Evolutionary conservation across 139 green algal species (phyloP).

Genomic region (Tetraselmis striata): DNA sequence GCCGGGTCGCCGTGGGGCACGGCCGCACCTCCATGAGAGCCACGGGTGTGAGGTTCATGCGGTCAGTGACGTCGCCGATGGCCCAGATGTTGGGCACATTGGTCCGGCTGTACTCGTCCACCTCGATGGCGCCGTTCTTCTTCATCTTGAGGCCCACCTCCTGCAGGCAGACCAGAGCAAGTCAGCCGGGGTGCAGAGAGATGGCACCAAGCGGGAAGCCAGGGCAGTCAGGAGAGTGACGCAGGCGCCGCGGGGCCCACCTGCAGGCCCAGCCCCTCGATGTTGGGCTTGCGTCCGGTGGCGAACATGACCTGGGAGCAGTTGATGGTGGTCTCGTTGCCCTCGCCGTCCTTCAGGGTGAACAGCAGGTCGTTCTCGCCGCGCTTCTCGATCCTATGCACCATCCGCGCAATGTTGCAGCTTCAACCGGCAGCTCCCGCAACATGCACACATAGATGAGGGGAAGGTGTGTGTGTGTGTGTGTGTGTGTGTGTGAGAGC

Average conservation of each 20-base stretch:
- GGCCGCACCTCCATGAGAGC: slow-evolving; percentile 90
- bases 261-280: slow-evolving; percentile 60
- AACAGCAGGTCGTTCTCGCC: slow-evolving; percentile 3
- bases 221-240: not conserved
- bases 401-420: too few relatives aligned
- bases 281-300: slow-evolving; percentile 79
- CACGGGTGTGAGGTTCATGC: slow-evolving; percentile 91
- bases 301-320: slow-evolving; percentile 76
- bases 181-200: not conserved
- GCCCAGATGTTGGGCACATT: slow-evolving; percentile 83
- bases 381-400: not conserved
- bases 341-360: slow-evolving; percentile 34
- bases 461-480: too few relatives aligned
- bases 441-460: too few relatives aligned
- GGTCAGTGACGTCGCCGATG: slow-evolving; percentile 91
- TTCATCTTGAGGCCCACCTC: slow-evolving; percentile 42
- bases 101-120: slow-evolving; percentile 84
- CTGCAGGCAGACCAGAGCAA: slow-evolving; percentile 29
- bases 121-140: slow-evolving; percentile 54
- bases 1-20: too few relatives aligned
- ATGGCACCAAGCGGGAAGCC: not conserved
- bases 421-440: too few relatives aligned
- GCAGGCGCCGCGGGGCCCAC: slow-evolving; percentile 7
- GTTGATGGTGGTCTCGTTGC: slow-evolving; percentile 30
- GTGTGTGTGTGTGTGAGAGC: too few relatives aligned